These are phyloP conservation scores for Tardiomyces blankii DNA, from an alignment of 1,139 yeast genomes.

Conservation along the genomic window DNA sequence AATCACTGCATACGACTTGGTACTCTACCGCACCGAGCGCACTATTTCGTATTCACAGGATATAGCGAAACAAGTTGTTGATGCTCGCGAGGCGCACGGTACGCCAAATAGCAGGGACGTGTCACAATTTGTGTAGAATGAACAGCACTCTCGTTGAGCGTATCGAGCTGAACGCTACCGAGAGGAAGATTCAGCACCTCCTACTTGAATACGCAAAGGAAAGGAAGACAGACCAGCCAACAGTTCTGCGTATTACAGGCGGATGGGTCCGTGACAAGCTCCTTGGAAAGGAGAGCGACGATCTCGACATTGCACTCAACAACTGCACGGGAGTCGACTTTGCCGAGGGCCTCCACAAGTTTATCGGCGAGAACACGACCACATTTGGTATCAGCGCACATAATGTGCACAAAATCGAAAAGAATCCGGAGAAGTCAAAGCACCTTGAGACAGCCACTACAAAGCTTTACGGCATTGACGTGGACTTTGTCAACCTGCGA, in stretches of 20 bases:
- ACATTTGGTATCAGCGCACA: constrained; percentile 36
- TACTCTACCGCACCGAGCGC: no score
- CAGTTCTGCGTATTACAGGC: constrained; percentile 78
- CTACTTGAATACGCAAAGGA: constrained; percentile 25
- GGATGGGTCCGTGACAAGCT: constrained; percentile 98
- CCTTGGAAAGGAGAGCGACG: constrained; percentile 69
- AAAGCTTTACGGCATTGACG: constrained; percentile 63
- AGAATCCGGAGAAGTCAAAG: constrained; percentile 90
- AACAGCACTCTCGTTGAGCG: not conserved
- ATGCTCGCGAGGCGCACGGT: not conserved
- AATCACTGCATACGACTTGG: no score
- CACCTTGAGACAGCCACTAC: constrained; percentile 97
- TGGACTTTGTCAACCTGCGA: constrained; percentile 87
- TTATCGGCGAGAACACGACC: constrained; percentile 28
- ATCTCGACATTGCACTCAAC: constrained; percentile 85
- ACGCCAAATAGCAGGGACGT: not conserved
- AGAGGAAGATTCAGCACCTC: constrained; percentile 35
- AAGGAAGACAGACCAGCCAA: constrained; percentile 7
- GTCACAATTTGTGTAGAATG: not conserved
- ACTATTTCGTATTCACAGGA: no score
- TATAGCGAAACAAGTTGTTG: no score
- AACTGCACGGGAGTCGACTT: constrained; percentile 76
- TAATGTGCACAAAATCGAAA: constrained; percentile 69
- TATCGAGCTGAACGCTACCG: constrained; percentile 36
- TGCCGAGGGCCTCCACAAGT: constrained; percentile 54